Base-by-base conservation (phyloP, 176 grass and related monocot species). In the Carex littledalei region DNA sequence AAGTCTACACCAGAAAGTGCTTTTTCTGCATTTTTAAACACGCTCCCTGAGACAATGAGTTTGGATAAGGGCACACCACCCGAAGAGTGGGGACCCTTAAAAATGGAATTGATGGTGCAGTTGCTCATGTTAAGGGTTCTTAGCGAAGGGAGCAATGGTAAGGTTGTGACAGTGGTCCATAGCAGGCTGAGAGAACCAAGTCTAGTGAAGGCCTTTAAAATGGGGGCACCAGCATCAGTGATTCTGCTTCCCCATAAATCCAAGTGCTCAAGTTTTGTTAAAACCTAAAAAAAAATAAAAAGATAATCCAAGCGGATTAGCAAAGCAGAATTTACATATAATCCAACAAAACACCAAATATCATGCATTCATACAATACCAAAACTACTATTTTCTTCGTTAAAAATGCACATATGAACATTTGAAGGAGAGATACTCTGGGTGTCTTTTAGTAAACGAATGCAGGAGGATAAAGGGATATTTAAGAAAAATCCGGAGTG, bases 211-310 rank as follows among this genome's bases (percentile, higher is more conserved):
- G 35, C 73, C 24, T 86, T 64, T 68, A 98, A 87, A 43, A 82
- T 35, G 60, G 80, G 80, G 87, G 87, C 88, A 89, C 95, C 95
- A 58, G 84, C 79, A 55, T 93, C 88, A 60, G 89, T 86, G 76
- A 86, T 86, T 89, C 87, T 84, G 84, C 89, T 95, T 80, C 93
- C 91, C 95, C 95, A 95, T 81, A 98, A 67, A 89, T 98, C 93
- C 89, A 98, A 87, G 63, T 95, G 79, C 65, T 98, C 89, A 4
- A 98, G 91, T 18, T n/a, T 67, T 85, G 82, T 92, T 70, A 98
- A 78, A 82, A 92, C 91, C 95, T 98, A 70, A 39, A 91, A 59
- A 14, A 89, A 67, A 34, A 64, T 5, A 66, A 47, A 26, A 64
- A 12, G 1, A 16, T 16, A 45, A 73, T 82, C 7, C 15, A 67